Conservation (phyloP, 495 filamentous ascomycete species). For the Schizothecium vesticola region DNA sequence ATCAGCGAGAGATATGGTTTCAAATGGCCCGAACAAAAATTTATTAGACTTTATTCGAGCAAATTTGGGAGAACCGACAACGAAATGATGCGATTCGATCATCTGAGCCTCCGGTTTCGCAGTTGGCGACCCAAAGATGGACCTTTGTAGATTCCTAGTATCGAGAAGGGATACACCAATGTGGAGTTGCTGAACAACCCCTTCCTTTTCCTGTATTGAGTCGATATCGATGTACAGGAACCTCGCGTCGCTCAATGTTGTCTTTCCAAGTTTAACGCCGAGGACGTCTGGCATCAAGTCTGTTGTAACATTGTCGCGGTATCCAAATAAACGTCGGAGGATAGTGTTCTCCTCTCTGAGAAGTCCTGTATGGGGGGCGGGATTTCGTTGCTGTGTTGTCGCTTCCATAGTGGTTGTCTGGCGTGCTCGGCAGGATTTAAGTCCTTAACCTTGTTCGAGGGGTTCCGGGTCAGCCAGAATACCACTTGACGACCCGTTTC, state of each 20-base stretch:
- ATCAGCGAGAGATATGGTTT: slow-evolving; percentile 13
- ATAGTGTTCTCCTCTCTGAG: slow-evolving; percentile 17
- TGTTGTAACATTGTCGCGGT: slow-evolving; percentile 1
- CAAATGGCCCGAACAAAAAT: slow-evolving; percentile 13
- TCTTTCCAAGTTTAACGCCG: slow-evolving; percentile 12
- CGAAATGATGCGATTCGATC: slow-evolving; percentile 23
- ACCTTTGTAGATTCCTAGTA: slow-evolving; percentile 16
- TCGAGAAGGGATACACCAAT: slow-evolving; percentile 21
- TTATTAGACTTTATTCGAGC: slow-evolving; percentile 12
- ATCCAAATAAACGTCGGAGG: slow-evolving; percentile 19
- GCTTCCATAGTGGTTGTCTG: neutral
- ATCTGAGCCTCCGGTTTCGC: neutral
- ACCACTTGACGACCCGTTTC: neutral
- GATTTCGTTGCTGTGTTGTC: neutral
- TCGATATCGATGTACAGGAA: slow-evolving; percentile 21
- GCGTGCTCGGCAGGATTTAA: neutral
- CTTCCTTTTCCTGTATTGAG: slow-evolving; percentile 14
- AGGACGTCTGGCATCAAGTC: slow-evolving; percentile 1
- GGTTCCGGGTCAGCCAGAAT: neutral
- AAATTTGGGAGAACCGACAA: slow-evolving; percentile 17
- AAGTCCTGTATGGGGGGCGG: slow-evolving; percentile 6
- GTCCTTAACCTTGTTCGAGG: neutral
- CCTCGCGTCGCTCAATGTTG: slow-evolving; percentile 18
- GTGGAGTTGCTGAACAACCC: slow-evolving; percentile 16
- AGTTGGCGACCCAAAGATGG: neutral